Evolutionary conservation across 2,329 filamentous ascomycete species (phyloP), one percentile per base, ranked within the genome.

Genomic region (Fusarium nanum): DNA sequence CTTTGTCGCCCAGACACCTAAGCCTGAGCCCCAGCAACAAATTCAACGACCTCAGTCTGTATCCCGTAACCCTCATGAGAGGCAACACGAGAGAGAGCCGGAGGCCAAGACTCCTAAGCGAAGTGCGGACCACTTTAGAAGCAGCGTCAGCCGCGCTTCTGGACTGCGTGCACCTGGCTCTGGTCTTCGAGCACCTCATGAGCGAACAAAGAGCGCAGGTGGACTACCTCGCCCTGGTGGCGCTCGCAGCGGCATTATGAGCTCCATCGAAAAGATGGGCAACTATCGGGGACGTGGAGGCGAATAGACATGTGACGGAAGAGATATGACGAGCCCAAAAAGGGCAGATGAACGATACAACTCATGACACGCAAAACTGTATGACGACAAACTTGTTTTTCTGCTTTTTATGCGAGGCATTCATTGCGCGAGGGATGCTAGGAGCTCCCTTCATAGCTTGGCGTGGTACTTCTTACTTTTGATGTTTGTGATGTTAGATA

Each of bases 241-340:
- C 37, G 71, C 81, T 32, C 72, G 92, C 74, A 93, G 91, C 76
- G 89, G 91, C 60, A 91, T 96, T 76, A 91, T 97, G 90, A 92
- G 87, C 73, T 93, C 92, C 20, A 96, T 97, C 78, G 93, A 97
- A 84, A 89, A 91, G 81, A 97, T 97, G 93, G 93, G 93, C 12
- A 90, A 85, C 73, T 84, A 88, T 71, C 79, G 85, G 16, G 82
- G 84, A 11, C 81, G 84, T 44, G 82, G 66, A 28, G 71, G 64
- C 20, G 76, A 78, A 57, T 78, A 67, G 34, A 65, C 37, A 44
- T n/a, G 23, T 34, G 23, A 49, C 16, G n/a, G 41, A 40, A 41
- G 48, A 58, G 55, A 52, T 54, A 53, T 37, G 56, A 57, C 40
- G 56, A 66, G 58, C 50, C 57, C 56, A 49, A 45, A 58, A 69